Percentiles rank a stretch among this genome's conserved stretches.
phyloP scores from a whole-genome alignment of 495 filamentous ascomycete species.

The Hypoxylon intermedium region DNA sequence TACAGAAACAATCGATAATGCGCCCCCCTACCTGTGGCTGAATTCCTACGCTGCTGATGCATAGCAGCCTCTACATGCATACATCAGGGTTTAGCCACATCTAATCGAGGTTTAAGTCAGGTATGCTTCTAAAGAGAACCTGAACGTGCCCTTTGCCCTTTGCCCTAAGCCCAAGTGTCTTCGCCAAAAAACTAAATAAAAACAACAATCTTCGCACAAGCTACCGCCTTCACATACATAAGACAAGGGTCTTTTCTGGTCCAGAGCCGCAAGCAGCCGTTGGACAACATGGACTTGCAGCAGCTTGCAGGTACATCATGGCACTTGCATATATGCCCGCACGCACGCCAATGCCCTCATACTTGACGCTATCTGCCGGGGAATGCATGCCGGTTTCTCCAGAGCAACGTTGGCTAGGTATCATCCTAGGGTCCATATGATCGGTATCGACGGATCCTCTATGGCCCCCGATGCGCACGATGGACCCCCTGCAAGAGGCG shows the following conservation, averaged over 20 bases:
- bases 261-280: conserved; percentile 33
- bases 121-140: no score
- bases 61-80: no score
- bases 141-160: no score
- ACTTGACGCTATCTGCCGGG: not conserved
- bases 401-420: conserved; percentile 1
- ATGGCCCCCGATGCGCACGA: conserved; percentile 7
- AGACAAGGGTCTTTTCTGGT: conserved; percentile 18
- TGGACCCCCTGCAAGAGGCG: not conserved
- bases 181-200: conserved; percentile 9
- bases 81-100: no score
- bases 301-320: conserved; percentile 9
- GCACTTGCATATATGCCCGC: conserved; percentile 8
- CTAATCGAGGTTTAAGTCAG: no score
- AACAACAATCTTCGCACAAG: not conserved
- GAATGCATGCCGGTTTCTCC: no score
- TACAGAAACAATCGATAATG: not conserved
- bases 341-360: not conserved
- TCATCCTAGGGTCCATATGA: not conserved
- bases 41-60: not conserved
- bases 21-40: not conserved
- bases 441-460: conserved; percentile 6
- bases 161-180: no score
- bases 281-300: conserved; percentile 27
- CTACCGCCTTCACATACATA: no score